Percentiles rank a stretch among this genome's conserved stretches.
phyloP scores from a whole-genome alignment of 257 asterid genomes.

The Fraxinus excelsior region DNA sequence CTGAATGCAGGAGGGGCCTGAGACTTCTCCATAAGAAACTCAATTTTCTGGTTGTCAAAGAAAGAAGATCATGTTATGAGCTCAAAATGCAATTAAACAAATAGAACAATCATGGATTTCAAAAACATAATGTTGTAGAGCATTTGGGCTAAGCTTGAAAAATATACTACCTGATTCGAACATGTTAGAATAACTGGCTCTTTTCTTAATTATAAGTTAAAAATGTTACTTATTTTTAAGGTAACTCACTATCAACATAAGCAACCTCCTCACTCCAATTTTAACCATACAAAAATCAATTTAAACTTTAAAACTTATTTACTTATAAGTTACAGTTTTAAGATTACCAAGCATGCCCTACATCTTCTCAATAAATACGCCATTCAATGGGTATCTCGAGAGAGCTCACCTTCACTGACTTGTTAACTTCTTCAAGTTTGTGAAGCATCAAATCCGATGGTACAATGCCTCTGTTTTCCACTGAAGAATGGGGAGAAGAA shows the following conservation, averaged over 20 bases:
- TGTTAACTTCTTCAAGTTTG: constrained; percentile 70
- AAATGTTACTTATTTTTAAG: neutral
- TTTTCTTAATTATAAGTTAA: neutral
- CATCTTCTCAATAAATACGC: too few relatives aligned
- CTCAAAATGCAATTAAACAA: neutral
- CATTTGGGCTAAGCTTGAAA: constrained; percentile 6
- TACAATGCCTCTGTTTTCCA: constrained; percentile 42
- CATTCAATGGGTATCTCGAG: neutral
- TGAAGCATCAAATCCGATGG: constrained; percentile 57
- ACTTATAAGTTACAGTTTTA: neutral
- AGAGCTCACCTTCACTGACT: constrained; percentile 60
- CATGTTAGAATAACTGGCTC: neutral
- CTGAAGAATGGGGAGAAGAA: constrained; percentile 40
- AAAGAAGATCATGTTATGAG: constrained; percentile 2
- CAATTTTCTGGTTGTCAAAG: constrained; percentile 50
- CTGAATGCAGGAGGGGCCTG: constrained; percentile 34
- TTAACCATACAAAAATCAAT: neutral
- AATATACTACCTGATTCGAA: neutral
- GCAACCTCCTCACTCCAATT: neutral
- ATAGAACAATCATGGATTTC: neutral
- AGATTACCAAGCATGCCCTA: neutral
- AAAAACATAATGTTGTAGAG: neutral
- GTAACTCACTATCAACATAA: neutral
- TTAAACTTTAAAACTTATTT: neutral
- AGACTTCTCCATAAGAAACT: constrained; percentile 61